Evolutionary conservation across 2,329 filamentous ascomycete species (phyloP), one percentile per base, ranked within the genome.

Genomic region (Colletotrichum kahawae): DNA sequence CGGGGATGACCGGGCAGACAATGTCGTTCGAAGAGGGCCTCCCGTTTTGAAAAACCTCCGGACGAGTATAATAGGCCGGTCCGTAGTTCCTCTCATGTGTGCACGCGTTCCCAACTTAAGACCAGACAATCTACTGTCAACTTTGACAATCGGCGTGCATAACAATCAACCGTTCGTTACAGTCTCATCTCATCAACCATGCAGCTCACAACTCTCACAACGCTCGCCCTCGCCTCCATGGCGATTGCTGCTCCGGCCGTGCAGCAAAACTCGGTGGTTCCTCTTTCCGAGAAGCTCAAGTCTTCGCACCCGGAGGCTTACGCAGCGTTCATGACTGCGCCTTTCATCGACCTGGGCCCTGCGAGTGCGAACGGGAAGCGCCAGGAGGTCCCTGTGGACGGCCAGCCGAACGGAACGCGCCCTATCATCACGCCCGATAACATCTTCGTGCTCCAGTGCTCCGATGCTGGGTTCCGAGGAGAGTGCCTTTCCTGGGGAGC

Each of bases 401-500:
- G 72, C 16, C 33, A 31, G 2, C 73, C 73, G 13, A 60, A 72
- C 12, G 29, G 51, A 9, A 57, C 64, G 8, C 63, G 73, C 4
- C 69, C 73, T 4, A 43, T 66, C 9, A 27, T 59, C 24, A 75
- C 70, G 33, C 73, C 73, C 10, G 48, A 68, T 2, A 68, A 72
- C 21, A 73, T 75, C 1, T 75, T 68, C 13, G 43, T 75, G 2
- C 29, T 75, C 1, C 73, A 75, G 29, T 75, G 73, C 34, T 51
- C 69, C 7, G 73, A 73, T 16, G 63, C 69, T 27, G 69, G 63
- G 1, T 75, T 75, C 18, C 18, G 51, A 3, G 69, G 69, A 12
- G 63, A 68, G 0, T 75, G 73, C 21, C 64, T 75, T 3, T 72
- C 70, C 5, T 75, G 64, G 62, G 73, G 73, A 14, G 73, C 73